Conservation (phyloP, 768 basidiomycete species). For the Xerocomellus intermedius region DNA sequence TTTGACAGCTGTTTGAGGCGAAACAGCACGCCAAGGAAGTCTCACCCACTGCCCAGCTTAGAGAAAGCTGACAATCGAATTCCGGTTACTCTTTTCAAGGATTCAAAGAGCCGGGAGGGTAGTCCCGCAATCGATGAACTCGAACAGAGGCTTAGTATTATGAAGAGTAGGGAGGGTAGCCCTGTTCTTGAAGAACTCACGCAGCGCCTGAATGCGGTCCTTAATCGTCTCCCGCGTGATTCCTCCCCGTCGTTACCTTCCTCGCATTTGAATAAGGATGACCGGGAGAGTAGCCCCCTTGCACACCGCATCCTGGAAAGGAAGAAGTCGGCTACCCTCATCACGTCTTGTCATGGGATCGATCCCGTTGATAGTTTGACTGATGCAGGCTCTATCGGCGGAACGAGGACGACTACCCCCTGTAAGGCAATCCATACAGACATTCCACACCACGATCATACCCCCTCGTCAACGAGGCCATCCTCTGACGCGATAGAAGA, state of each 20-base stretch:
- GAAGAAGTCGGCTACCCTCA: conserved; percentile 15
- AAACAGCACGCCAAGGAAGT: conserved; percentile 38
- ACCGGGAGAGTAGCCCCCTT: conserved; percentile 29
- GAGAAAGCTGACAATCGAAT: conserved; percentile 36
- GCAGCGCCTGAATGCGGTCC: conserved; percentile 43
- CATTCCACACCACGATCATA: conserved; percentile 13
- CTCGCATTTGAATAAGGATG: conserved; percentile 15
- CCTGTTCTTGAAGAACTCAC: conserved; percentile 52
- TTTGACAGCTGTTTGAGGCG: conserved; percentile 74
- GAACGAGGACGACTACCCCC: conserved; percentile 10
- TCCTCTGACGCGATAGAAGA: conserved; percentile 56
- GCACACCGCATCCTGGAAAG: conserved; percentile 22
- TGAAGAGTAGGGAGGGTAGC: conserved; percentile 52
- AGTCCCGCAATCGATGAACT: conserved; percentile 66
- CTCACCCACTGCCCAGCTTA: conserved; percentile 37
- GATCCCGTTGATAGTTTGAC: conserved; percentile 1
- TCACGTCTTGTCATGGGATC: conserved; percentile 3
- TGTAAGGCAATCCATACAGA: conserved; percentile 10
- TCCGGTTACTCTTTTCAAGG: conserved; percentile 46
- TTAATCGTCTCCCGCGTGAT: conserved; percentile 35
- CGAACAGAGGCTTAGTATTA: conserved; percentile 58
- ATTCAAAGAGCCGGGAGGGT: conserved; percentile 45
- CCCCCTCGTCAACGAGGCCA: conserved; percentile 21
- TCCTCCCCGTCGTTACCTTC: conserved; percentile 26
- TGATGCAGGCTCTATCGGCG: conserved; percentile 8